Evolutionary conservation across 305 asterid species (phyloP).

Genomic region (Fraxinus ornus): DNA sequence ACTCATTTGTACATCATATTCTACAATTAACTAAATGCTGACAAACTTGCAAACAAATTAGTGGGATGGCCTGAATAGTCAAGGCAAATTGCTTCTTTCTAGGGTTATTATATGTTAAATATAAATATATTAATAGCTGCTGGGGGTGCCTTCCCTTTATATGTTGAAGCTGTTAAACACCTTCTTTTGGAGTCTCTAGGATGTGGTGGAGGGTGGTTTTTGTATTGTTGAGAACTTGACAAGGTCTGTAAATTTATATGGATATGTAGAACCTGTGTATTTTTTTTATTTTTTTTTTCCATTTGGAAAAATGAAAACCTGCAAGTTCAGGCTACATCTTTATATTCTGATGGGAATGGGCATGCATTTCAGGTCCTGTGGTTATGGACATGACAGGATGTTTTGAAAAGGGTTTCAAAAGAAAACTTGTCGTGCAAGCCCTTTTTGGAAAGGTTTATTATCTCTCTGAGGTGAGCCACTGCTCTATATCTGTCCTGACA

Average conservation of each 20-base stretch:
- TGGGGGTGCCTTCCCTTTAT: neutral
- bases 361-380: constrained; percentile 70
- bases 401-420: constrained; percentile 72
- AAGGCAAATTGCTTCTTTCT: neutral
- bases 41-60: constrained; percentile 16
- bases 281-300: neutral
- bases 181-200: neutral
- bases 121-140: neutral
- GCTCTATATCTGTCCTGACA: neutral
- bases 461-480: constrained; percentile 60
- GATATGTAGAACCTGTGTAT: neutral
- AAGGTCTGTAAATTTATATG: neutral
- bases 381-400: constrained; percentile 72
- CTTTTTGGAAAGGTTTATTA: constrained; percentile 77
- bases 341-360: constrained; percentile 17
- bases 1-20: neutral
- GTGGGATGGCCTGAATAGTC: constrained; percentile 2
- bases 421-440: constrained; percentile 78
- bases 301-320: neutral
- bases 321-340: neutral
- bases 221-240: constrained; percentile 7
- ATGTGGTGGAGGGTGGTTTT: neutral
- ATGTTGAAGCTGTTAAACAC: neutral
- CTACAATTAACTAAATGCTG: neutral
- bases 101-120: neutral